A percentile compares a stretch with the other conserved stretches of the same genome.
Evolutionary conservation across 208 protist genomes (phyloP).

Genomic region (Acanthamoeba sp.): DNA sequence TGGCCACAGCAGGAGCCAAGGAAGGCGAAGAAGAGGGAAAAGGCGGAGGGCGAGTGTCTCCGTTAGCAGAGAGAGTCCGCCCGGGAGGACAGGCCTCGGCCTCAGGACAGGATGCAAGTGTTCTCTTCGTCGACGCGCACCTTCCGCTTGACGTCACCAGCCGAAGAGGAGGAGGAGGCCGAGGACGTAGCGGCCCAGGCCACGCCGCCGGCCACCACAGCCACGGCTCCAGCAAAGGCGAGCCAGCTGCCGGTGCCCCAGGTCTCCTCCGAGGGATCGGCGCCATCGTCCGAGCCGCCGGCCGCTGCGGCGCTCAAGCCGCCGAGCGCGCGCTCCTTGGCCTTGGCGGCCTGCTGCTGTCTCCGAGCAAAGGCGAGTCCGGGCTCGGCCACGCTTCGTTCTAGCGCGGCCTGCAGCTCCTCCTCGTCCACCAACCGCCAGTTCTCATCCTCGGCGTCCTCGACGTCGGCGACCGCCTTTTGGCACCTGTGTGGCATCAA

Average conservation of each 20-base stretch:
- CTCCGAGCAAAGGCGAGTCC: background rate
- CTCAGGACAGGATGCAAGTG: slow-evolving; percentile 26
- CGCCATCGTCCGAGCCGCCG: background rate
- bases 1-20: background rate
- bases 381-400: background rate
- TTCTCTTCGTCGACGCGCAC: background rate
- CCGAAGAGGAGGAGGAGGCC: background rate
- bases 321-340: background rate
- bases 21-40: background rate
- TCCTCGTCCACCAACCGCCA: slow-evolving; percentile 11
- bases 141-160: background rate
- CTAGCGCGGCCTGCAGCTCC: slow-evolving; percentile 12
- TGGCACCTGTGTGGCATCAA: too few relatives aligned
- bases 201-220: slow-evolving; percentile 9
- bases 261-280: background rate
- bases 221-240: slow-evolving; percentile 22
- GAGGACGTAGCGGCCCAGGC: slow-evolving; percentile 4
- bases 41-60: background rate
- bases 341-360: slow-evolving; percentile 42
- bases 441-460: slow-evolving; percentile 29
- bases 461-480: background rate
- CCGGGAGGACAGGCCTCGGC: too few relatives aligned
- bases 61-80: too few relatives aligned
- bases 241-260: background rate
- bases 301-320: background rate